Evolutionary conservation across 2,329 filamentous ascomycete genomes (phyloP), one percentile per base, ranked within the genome.

Genomic region (Immersiporthe knoxdaviesiana): DNA sequence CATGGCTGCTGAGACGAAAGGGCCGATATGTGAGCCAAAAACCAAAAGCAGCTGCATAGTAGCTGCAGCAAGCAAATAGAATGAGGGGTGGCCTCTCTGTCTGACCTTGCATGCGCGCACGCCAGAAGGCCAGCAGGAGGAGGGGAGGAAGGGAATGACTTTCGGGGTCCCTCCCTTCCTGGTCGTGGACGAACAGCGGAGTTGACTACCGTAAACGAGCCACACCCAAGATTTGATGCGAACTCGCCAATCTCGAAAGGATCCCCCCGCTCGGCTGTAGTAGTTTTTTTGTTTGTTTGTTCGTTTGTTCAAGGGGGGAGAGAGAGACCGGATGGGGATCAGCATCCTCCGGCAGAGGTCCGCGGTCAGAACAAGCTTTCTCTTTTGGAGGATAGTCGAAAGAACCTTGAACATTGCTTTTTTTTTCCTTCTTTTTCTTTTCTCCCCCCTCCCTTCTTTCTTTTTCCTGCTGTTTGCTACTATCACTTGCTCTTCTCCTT

Each of bases 191-290:
- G 14, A 12, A 16, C 35, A n/a, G n/a, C 60, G 60, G 60, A 41
- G 60, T 47, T 63, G 60, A 63, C 24, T 63, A 21, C 60, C 60
- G 39, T 14, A 32, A 39, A 21, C 32, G 60, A 41, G 59, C 52
- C 47, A 27, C 60, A 44, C 58, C 39, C 56, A 50, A 56, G 65
- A 63, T 66, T 69, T 67, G 68, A 70, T 70, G 68, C 62, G 65
- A 70, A 61, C 68, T 70, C 68, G 68, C 65, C 68, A 70, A 70
- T 70, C 68, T 69, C 68, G 32, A 69, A 27, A 61, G 37, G 59
- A 44, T 61, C 39, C 32, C 39, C 32, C 24, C 41, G 47, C 59
- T 56, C 27, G 52, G 52, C 37, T 61, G 59, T 37, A 61, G 37
- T 47, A 7, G 44, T 21, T 47, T 41, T 16, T n/a, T 37, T 37